Conservation (phyloP, 1,139 yeast genomes). For the Trichomonascaceae sp. region DNA sequence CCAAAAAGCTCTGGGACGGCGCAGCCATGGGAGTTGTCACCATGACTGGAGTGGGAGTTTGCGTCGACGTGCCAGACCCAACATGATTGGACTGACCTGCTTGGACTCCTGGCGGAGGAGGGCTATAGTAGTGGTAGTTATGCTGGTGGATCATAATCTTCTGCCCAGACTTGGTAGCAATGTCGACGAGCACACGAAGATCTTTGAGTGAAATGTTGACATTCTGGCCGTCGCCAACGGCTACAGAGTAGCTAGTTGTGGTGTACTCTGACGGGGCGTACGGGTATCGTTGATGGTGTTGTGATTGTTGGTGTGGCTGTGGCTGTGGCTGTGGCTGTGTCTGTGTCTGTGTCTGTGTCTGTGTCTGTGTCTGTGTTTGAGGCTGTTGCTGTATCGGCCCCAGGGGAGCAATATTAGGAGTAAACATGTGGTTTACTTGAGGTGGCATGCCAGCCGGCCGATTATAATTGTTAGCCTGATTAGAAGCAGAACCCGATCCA, state of each 20-base stretch:
- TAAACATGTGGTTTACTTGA: too few relatives aligned
- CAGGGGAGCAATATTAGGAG: too few relatives aligned
- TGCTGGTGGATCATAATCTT: constrained; percentile 74
- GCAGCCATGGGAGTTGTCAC: constrained; percentile 4
- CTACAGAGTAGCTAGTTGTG: not conserved
- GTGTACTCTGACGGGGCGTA: constrained; percentile 3
- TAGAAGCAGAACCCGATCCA: too few relatives aligned
- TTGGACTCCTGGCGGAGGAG: constrained; percentile 2
- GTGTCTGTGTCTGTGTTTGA: constrained; percentile 4
- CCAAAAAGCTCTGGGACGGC: constrained; percentile 5
- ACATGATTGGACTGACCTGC: constrained; percentile 1
- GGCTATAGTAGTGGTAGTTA: constrained; percentile 25
- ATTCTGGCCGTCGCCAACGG: not conserved
- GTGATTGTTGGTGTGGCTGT: constrained; percentile 3
- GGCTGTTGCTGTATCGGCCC: constrained; percentile 4
- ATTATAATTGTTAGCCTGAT: too few relatives aligned
- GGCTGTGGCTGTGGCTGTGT: constrained; percentile 1
- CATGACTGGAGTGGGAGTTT: too few relatives aligned
- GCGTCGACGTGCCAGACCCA: constrained; percentile 1
- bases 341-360: constrained; percentile 1
- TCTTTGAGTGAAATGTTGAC: constrained; percentile 11
- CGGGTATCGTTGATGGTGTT: not conserved
- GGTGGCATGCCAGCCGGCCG: too few relatives aligned
- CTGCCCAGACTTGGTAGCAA: constrained; percentile 48
- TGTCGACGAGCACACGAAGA: constrained; percentile 26